Conservation (phyloP, 345 rosid genomes). For the Acer yangbiense region DNA sequence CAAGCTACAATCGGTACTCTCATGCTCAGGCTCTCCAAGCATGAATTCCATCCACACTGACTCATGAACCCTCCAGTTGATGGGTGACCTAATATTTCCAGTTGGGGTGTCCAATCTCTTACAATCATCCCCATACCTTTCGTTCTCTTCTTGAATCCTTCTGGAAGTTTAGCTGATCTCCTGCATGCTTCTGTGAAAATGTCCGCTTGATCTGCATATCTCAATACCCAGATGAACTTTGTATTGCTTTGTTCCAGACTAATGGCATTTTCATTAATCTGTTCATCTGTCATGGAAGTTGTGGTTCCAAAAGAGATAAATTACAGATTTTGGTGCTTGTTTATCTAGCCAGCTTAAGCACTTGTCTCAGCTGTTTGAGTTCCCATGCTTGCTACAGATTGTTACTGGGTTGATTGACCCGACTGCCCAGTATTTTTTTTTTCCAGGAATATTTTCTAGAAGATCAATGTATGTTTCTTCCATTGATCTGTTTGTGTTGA, state of each 20-base stretch:
- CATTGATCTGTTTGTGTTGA: no score
- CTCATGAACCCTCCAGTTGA: slow-evolving; percentile 17
- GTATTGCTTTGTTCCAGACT: slow-evolving; percentile 16
- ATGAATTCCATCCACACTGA: slow-evolving; percentile 26
- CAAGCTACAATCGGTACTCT: slow-evolving; percentile 19
- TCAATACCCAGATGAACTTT: slow-evolving; percentile 18
- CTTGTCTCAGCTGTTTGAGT: background rate
- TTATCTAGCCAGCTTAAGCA: slow-evolving; percentile 33
- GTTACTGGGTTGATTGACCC: no score
- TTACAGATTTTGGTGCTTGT: slow-evolving; percentile 21
- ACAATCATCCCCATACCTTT: background rate
- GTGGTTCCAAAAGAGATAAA: slow-evolving; percentile 35
- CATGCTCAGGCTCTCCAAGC: slow-evolving; percentile 12
- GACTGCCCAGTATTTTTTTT: no score
- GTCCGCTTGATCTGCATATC: slow-evolving; percentile 10
- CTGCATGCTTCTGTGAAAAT: background rate
- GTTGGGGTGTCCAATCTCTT: slow-evolving; percentile 19
- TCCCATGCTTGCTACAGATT: no score
- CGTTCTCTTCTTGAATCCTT: background rate
- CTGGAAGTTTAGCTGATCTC: background rate
- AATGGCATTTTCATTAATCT: slow-evolving; percentile 20
- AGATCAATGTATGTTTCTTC: no score
- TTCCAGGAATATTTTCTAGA: no score
- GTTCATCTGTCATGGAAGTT: slow-evolving; percentile 23
- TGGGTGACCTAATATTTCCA: background rate